Evolutionary conservation across 1,284 basidiomycete genomes (phyloP).

Genomic region (Leucoagaricus sp.): DNA sequence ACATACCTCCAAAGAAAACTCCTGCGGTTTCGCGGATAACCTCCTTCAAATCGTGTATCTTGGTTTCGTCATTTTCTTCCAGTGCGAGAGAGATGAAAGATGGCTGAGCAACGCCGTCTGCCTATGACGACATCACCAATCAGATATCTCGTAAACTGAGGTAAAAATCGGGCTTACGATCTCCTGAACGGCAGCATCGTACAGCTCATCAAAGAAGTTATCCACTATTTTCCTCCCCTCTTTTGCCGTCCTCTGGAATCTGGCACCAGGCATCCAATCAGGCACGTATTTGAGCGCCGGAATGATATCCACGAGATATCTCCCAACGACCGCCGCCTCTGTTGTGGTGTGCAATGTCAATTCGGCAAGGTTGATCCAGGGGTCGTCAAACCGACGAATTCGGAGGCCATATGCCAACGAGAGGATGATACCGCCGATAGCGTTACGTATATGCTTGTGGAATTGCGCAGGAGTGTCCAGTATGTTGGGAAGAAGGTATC

Average conservation of each 20-base stretch:
- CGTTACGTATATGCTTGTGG: constrained; percentile 1
- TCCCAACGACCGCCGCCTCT: constrained; percentile 9
- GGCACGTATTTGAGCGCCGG: constrained; percentile 16
- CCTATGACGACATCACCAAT: constrained; percentile 31
- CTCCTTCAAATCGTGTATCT: background rate
- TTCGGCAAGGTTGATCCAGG: constrained; percentile 6
- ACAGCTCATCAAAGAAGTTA: background rate
- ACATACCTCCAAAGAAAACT: constrained; percentile 8
- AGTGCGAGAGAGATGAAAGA: constrained; percentile 55
- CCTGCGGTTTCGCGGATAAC: constrained; percentile 10
- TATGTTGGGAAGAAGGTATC: constrained; percentile 6
- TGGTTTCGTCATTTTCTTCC: background rate
- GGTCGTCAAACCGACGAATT: constrained; percentile 6
- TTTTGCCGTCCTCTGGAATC: constrained; percentile 5
- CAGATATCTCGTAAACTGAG: background rate
- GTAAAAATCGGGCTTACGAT: background rate
- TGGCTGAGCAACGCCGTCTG: constrained; percentile 47
- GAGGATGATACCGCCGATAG: constrained; percentile 6
- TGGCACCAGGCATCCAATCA: constrained; percentile 16
- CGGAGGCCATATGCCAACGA: constrained; percentile 5
- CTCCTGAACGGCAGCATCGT: constrained; percentile 6
- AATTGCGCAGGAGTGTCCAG: background rate
- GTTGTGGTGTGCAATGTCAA: background rate
- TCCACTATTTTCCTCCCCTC: background rate
- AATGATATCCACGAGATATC: constrained; percentile 15